Percentiles rank a stretch among this genome's conserved stretches.
These are phyloP conservation scores for Salix caprea DNA, from an alignment of 345 rosid species.

Conservation along the genomic window DNA sequence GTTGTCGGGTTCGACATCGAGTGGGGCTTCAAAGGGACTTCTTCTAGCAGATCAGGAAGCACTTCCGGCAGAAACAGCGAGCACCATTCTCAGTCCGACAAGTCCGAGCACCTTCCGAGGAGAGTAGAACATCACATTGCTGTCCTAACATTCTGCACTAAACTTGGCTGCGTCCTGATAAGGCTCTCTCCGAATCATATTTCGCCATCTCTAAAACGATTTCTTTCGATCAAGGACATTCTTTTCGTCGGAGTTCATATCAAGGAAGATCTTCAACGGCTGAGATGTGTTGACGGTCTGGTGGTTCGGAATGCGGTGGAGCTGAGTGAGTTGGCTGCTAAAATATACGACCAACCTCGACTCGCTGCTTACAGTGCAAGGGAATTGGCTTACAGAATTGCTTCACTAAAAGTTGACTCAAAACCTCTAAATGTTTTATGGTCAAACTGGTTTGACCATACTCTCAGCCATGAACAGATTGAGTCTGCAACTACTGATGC, in stretches of 20 bases:
- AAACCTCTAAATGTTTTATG: constrained; percentile 22
- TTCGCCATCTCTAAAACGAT: constrained; percentile 22
- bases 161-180: constrained; percentile 23
- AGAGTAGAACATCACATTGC: constrained; percentile 25
- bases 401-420: constrained; percentile 9
- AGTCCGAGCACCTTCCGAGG: constrained; percentile 8
- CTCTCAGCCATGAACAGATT: constrained; percentile 19
- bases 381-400: constrained; percentile 19
- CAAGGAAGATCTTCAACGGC: constrained; percentile 21
- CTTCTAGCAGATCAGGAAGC: constrained; percentile 16
- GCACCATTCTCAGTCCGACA: background rate
- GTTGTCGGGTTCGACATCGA: constrained; percentile 27
- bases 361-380: constrained; percentile 13
- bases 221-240: constrained; percentile 19
- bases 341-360: constrained; percentile 24
- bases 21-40: constrained; percentile 24
- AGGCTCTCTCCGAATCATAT: constrained; percentile 16
- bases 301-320: constrained; percentile 24
- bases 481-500: constrained; percentile 27
- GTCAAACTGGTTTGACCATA: constrained; percentile 31
- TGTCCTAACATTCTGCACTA: constrained; percentile 22
- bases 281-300: constrained; percentile 9
- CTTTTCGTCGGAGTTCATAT: constrained; percentile 26
- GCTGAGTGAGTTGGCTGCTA: constrained; percentile 27
- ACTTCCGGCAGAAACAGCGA: constrained; percentile 6